These are phyloP conservation scores for Podaxis sp. DNA, from an alignment of 768 basidiomycete genomes.

Conservation along the genomic window DNA sequence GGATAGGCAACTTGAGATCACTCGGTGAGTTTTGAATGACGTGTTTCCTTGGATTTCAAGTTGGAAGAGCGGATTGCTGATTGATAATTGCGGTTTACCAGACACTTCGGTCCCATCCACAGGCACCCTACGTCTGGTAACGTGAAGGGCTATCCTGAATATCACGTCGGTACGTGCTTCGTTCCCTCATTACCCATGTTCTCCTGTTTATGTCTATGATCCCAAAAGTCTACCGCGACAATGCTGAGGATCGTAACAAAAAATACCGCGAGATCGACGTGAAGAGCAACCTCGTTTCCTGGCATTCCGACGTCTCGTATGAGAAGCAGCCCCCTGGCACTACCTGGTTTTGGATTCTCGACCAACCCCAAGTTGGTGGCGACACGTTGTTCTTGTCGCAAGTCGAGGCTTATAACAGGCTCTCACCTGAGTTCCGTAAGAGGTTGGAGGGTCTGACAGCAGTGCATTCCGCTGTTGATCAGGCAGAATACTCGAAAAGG, in stretches of 20 bases:
- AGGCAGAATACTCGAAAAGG: constrained; percentile 44
- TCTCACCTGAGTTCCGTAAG: constrained; percentile 57
- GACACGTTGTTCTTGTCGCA: constrained; percentile 59
- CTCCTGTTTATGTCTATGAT: neutral
- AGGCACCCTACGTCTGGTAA: constrained; percentile 50
- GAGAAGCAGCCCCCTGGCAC: constrained; percentile 56
- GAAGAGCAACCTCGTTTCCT: constrained; percentile 33
- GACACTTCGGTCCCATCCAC: constrained; percentile 49
- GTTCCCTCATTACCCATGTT: neutral
- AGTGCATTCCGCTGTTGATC: constrained; percentile 53
- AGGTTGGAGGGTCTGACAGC: constrained; percentile 57
- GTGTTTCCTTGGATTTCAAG: constrained; percentile 17
- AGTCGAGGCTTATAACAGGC: constrained; percentile 58
- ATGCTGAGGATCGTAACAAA: constrained; percentile 31
- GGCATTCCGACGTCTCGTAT: constrained; percentile 61
- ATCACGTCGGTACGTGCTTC: constrained; percentile 50
- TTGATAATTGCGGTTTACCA: constrained; percentile 15
- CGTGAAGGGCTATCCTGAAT: constrained; percentile 55
- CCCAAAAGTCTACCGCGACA: constrained; percentile 45
- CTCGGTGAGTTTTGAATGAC: constrained; percentile 20
- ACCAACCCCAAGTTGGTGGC: constrained; percentile 42
- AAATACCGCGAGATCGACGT: neutral
- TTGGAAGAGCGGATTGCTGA: neutral
- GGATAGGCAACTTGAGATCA: constrained; percentile 53
- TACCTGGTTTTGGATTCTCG: constrained; percentile 57